A percentile compares a stretch with the other conserved stretches of the same genome.
Evolutionary conservation across 2,329 filamentous ascomycete species (phyloP).

Genomic region (Hypoxylon sp.): DNA sequence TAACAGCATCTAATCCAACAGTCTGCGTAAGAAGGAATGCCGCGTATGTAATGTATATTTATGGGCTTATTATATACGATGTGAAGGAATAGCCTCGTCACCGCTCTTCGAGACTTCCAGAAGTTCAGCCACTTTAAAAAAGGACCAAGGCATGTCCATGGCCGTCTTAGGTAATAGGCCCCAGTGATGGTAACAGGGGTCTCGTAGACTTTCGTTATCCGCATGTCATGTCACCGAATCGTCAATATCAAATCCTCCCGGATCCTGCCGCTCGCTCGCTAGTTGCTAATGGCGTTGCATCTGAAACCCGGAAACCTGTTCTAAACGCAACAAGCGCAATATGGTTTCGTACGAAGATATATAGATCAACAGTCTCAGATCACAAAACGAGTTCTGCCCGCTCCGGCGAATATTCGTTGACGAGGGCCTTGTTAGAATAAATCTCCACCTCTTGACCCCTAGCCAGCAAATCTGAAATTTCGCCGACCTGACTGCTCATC

Average conservation of each 20-base stretch:
- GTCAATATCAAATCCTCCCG: slow-evolving; percentile 37
- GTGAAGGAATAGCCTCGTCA: slow-evolving; percentile 29
- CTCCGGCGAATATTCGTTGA: slow-evolving; percentile 45
- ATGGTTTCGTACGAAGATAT: slow-evolving; percentile 30
- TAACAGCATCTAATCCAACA: slow-evolving; percentile 15
- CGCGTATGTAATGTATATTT: slow-evolving; percentile 16
- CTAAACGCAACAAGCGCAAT: slow-evolving; percentile 22
- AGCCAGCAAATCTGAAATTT: slow-evolving; percentile 17
- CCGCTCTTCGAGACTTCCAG: slow-evolving; percentile 39
- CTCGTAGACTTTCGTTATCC: slow-evolving; percentile 9
- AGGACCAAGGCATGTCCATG: slow-evolving; percentile 13
- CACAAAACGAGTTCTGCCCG: slow-evolving; percentile 30
- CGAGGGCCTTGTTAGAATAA: slow-evolving; percentile 24
- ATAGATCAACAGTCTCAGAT: slow-evolving; percentile 37
- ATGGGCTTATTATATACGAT: slow-evolving; percentile 22
- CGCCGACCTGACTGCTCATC: slow-evolving; percentile 1
- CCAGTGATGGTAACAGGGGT: slow-evolving; percentile 23
- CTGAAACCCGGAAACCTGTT: slow-evolving; percentile 43
- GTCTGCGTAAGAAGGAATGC: slow-evolving; percentile 20
- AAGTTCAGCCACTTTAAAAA: slow-evolving; percentile 31
- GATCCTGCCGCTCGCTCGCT: slow-evolving; percentile 35
- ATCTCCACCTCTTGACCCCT: slow-evolving; percentile 32
- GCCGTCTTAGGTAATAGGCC: slow-evolving; percentile 39
- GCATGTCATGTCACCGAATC: slow-evolving; percentile 39
- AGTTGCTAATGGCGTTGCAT: slow-evolving; percentile 24